These are phyloP conservation scores for Cyberlindnera euphorbiiphila DNA, from an alignment of 805 yeast genomes.

Conservation along the genomic window DNA sequence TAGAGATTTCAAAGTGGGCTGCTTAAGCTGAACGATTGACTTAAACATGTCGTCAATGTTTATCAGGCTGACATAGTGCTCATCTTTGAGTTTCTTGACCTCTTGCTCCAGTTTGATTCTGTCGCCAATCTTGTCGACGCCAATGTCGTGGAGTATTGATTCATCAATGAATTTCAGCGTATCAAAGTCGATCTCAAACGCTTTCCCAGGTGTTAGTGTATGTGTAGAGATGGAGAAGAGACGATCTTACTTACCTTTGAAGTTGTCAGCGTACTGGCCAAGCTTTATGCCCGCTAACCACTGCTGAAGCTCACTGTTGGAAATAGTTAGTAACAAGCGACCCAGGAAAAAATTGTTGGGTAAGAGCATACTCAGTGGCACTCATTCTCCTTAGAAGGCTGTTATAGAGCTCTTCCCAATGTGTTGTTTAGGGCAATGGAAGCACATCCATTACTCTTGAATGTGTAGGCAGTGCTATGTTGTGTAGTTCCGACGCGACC, in stretches of 20 bases:
- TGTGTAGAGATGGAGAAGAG: neutral
- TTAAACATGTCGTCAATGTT: slow-evolving; percentile 19
- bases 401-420: too few relatives aligned
- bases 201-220: slow-evolving; percentile 4
- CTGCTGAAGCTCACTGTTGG: slow-evolving; percentile 9
- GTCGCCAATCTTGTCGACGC: slow-evolving; percentile 79
- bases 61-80: slow-evolving; percentile 4
- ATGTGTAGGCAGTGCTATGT: too few relatives aligned
- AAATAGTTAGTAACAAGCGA: neutral
- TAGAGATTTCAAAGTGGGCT: slow-evolving; percentile 6
- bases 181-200: slow-evolving; percentile 19
- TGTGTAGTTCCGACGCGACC: too few relatives aligned
- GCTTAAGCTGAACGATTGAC: slow-evolving; percentile 6
- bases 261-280: slow-evolving; percentile 8
- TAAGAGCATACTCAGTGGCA: too few relatives aligned
- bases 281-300: slow-evolving; percentile 13
- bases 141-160: slow-evolving; percentile 64
- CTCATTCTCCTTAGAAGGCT: too few relatives aligned
- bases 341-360: too few relatives aligned
- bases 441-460: too few relatives aligned
- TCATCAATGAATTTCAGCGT: slow-evolving; percentile 44
- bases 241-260: slow-evolving; percentile 12
- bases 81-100: slow-evolving; percentile 39
- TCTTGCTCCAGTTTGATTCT: slow-evolving; percentile 64
- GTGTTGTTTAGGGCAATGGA: too few relatives aligned